Evolutionary conservation across 2,329 filamentous ascomycete genomes (phyloP), one percentile per base, ranked within the genome.

Genomic region (Fusarium tanahbumbuense): DNA sequence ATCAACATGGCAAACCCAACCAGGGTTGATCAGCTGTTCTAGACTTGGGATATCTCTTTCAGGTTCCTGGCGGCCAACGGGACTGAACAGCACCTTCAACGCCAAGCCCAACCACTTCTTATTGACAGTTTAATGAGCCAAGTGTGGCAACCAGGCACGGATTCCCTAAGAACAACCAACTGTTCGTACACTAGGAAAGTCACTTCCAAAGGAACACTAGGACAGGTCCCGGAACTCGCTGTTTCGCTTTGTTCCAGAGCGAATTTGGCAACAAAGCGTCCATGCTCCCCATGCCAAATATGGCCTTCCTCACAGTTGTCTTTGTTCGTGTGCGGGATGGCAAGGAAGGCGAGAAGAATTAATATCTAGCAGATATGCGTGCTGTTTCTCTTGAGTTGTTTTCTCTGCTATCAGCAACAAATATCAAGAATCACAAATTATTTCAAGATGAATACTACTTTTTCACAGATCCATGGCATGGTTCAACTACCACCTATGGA

Each of bases 231-330:
- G 54, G 60, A 66, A 62, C 57, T 70, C 65, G 66, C 61, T 62
- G 55, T n/a, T 40, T 55, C 28, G 48, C 70, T 75, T 72, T 73
- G 70, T 61, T 27, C 37, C 18, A 47, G n/a, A 30, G 49, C 37
- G 40, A 61, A 60, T 34, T 34, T 44, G 27, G 18, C 34, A 56
- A 75, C 73, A 75, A 75, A 75, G 72, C 72, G 56, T 62, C 54
- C 34, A 27, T 47, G 28, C 47, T 44, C 34, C 48, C 60, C 60
- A 30, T 48, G 41, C 49, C 56, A 41, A 68, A 56, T 57, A 61
- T 60, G 61, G 55, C n/a, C 52, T 27, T 46, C 46, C 34, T 48
- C 62, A 34, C 40, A 30, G n/a, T 57, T 53, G 68, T 54, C 61
- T 62, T 67, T 70, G 58, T 61, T 34, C 44, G 22, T 30, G 7